Percentiles rank a stretch among this genome's conserved stretches.
These are phyloP conservation scores for Suillus weaverae DNA, from an alignment of 768 basidiomycete species.

Conservation along the genomic window DNA sequence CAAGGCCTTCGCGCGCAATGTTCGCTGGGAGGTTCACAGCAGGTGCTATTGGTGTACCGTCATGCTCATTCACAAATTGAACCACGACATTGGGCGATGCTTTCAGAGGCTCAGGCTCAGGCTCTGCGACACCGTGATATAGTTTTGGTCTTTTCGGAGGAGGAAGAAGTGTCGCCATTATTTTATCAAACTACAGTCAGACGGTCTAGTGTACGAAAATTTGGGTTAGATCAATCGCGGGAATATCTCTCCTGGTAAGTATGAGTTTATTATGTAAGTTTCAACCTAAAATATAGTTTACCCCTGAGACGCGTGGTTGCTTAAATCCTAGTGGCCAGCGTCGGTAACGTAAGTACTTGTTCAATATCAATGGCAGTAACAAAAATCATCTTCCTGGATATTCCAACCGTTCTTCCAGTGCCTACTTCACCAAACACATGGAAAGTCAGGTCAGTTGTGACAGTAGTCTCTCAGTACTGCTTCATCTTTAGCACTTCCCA, in stretches of 20 bases:
- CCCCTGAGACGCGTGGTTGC: not conserved
- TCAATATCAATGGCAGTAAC: slow-evolving; percentile 13
- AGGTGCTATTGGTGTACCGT: slow-evolving; percentile 79
- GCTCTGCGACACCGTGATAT: slow-evolving; percentile 72
- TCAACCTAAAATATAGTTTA: not conserved
- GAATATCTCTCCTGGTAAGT: not conserved
- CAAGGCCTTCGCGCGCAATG: slow-evolving; percentile 78
- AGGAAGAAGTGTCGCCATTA: slow-evolving; percentile 83
- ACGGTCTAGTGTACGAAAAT: not conserved
- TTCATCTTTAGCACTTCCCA: not conserved
- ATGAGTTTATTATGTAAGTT: not conserved
- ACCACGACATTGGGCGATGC: slow-evolving; percentile 75
- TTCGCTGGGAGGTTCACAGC: slow-evolving; percentile 89
- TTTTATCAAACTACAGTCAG: not conserved
- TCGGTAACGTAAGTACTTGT: not conserved
- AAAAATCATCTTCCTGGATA: slow-evolving; percentile 14
- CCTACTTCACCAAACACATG: slow-evolving; percentile 15
- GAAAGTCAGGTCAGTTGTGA: slow-evolving; percentile 13
- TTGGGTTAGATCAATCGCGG: not conserved
- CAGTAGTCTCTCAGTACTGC: not conserved
- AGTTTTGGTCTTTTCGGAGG: slow-evolving; percentile 88
- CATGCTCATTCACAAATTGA: slow-evolving; percentile 89
- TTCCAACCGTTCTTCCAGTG: slow-evolving; percentile 8
- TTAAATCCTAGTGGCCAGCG: no score
- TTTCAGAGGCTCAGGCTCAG: slow-evolving; percentile 48